Percentiles rank a stretch among this genome's conserved stretches.
These are phyloP conservation scores for Stachybotrys chlorohalonatus DNA, from an alignment of 2,329 filamentous ascomycete species.

Conservation along the genomic window DNA sequence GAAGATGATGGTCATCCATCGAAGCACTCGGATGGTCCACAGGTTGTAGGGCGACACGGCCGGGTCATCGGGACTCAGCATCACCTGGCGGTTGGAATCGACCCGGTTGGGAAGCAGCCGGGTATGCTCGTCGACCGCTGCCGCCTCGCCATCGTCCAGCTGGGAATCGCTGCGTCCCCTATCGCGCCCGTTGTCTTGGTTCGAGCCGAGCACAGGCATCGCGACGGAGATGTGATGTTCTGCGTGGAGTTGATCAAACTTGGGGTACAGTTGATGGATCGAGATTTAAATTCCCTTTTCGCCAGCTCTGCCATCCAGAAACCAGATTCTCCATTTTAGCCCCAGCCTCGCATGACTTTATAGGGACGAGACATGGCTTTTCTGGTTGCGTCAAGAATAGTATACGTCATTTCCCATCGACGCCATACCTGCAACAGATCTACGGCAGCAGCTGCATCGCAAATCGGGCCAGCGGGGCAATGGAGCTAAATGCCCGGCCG, in stretches of 20 bases:
- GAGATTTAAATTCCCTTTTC: too few relatives aligned
- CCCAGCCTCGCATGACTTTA: background rate
- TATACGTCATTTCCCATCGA: background rate
- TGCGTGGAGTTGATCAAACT: too few relatives aligned
- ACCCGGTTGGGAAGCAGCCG: slow-evolving; percentile 62
- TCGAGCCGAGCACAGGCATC: slow-evolving; percentile 25
- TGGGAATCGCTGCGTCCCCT: slow-evolving; percentile 6
- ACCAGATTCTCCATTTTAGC: background rate
- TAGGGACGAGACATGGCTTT: background rate
- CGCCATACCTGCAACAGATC: background rate
- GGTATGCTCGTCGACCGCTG: slow-evolving; percentile 42
- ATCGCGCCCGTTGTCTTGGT: slow-evolving; percentile 10
- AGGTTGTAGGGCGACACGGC: slow-evolving; percentile 87
- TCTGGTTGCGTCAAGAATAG: background rate
- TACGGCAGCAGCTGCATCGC: background rate
- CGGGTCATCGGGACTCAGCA: slow-evolving; percentile 32
- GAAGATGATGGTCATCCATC: slow-evolving; percentile 70
- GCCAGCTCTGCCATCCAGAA: too few relatives aligned
- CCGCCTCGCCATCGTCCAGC: slow-evolving; percentile 14
- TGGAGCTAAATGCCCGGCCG: background rate
- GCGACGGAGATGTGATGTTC: background rate
- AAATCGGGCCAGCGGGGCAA: background rate
- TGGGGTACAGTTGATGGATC: too few relatives aligned
- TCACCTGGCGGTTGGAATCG: slow-evolving; percentile 31
- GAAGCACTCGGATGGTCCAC: slow-evolving; percentile 75